Evolutionary conservation across 2,329 filamentous ascomycete species (phyloP), one percentile per base, ranked within the genome.

Genomic region (Arthrocladium fulminans): DNA sequence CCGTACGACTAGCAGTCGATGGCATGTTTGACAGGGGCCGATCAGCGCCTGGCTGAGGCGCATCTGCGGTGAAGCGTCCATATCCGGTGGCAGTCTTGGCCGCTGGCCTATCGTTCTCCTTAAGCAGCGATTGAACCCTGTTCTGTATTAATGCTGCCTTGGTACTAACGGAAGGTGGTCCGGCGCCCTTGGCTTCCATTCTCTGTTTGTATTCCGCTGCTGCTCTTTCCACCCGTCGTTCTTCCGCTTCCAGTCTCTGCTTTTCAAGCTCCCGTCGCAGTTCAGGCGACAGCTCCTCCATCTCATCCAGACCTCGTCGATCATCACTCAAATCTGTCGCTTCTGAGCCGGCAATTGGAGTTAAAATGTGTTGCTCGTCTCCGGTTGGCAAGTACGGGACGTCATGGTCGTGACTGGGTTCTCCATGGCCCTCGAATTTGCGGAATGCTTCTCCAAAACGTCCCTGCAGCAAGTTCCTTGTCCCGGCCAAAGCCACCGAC

Each of bases 361-460:
- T 84, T 30, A 84, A 62, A 54, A 62, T 63, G 42, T 70, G 67
- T n/a, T 59, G 60, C 29, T 68, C 66, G 39, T 72, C 70, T 22
- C 62, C 61, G 6, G 63, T 56, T 1, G 67, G 57, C 66, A 74
- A 65, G 65, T 72, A 51, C 61, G 73, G 55, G 67, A 74, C 54
- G 27, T 55, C 57, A 61, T 35, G 58, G 59, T 56, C 52, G 74
- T 22, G 71, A 15, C 32, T 37, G 3, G 3, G 73, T n/a, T 54
- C 52, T n/a, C 56, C 53, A n/a, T 54, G 60, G 51, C 65, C 74
- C 64, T 98, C 92, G 57, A 97, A 97, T 4, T 85, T 79, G 61
- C 90, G 88, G 69, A 97, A 96, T 2, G 90, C 89, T 59, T 96
- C 89, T 0, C 89, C 88, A 63, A 97, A 96, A 57, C 84, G 88